These are phyloP conservation scores for Lentinula aciculospora DNA, from an alignment of 768 basidiomycete species.

Conservation along the genomic window DNA sequence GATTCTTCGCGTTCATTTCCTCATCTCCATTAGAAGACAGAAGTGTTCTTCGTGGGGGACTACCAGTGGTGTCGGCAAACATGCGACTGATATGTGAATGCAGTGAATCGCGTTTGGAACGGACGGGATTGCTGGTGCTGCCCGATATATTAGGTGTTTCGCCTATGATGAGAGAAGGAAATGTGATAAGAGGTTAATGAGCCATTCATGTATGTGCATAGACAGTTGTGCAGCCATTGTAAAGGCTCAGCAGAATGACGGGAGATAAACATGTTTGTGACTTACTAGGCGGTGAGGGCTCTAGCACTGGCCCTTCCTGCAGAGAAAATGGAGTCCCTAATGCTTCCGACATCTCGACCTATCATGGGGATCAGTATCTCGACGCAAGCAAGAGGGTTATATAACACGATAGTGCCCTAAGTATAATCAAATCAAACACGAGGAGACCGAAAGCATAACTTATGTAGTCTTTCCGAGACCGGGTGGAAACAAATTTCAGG, in stretches of 20 bases:
- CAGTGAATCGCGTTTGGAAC: neutral
- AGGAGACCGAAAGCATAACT: slow-evolving; percentile 1
- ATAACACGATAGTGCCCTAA: neutral
- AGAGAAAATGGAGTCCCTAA: neutral
- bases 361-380: neutral
- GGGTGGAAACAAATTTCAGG: neutral
- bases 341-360: neutral
- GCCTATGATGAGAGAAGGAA: neutral
- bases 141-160: neutral
- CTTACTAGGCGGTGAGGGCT: neutral
- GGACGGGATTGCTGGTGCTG: neutral
- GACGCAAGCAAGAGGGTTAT: neutral
- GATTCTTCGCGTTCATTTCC: neutral
- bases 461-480: neutral
- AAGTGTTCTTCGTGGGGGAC: neutral
- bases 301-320: neutral
- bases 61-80: neutral
- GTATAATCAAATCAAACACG: slow-evolving; percentile 2
- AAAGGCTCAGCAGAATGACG: neutral
- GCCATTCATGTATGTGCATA: neutral
- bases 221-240: neutral
- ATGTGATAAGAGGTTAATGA: neutral
- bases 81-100: neutral
- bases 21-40: neutral
- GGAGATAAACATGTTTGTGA: neutral